Evolutionary conservation across 305 asterid species (phyloP).

Genomic region (Rubia balearica): DNA sequence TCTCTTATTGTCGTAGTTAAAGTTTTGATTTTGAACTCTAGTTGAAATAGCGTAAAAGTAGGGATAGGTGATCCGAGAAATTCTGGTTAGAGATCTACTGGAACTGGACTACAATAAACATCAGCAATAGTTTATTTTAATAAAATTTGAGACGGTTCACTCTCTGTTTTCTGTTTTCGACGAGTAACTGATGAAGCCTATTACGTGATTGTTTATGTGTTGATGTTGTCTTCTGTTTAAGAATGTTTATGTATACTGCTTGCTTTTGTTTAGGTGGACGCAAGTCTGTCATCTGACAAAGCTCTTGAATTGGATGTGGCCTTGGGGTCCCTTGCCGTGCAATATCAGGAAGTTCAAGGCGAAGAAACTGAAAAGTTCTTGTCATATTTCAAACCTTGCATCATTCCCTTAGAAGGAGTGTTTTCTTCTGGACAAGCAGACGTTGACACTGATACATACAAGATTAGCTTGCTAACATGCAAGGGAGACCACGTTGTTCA

Average conservation of each 20-base stretch:
- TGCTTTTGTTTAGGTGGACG: conserved; percentile 22
- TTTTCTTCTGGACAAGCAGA: conserved; percentile 57
- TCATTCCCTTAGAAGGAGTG: conserved; percentile 75
- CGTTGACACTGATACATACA: conserved; percentile 44
- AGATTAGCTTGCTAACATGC: conserved; percentile 61
- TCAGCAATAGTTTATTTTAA: conserved; percentile 3
- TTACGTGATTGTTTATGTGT: conserved; percentile 1
- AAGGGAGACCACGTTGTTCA: conserved; percentile 81
- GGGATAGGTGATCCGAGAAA: background rate
- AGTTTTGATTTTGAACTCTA: background rate
- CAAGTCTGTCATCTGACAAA: conserved; percentile 31
- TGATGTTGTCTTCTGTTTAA: background rate
- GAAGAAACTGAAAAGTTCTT: conserved; percentile 83
- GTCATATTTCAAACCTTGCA: conserved; percentile 85
- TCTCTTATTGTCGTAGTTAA: conserved; percentile 4
- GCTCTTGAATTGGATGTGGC: conserved; percentile 82
- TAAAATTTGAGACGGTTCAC: background rate
- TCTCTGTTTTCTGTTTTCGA: background rate
- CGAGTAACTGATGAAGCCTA: background rate
- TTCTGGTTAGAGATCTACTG: background rate
- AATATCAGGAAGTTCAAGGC: conserved; percentile 88
- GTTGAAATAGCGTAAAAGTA: background rate
- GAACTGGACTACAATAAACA: background rate
- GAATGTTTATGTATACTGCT: background rate
- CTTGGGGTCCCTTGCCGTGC: conserved; percentile 75